phyloP scores from a whole-genome alignment of 192 early-diverging fungal genomes.

The Phlyctochytrium bullatum region DNA sequence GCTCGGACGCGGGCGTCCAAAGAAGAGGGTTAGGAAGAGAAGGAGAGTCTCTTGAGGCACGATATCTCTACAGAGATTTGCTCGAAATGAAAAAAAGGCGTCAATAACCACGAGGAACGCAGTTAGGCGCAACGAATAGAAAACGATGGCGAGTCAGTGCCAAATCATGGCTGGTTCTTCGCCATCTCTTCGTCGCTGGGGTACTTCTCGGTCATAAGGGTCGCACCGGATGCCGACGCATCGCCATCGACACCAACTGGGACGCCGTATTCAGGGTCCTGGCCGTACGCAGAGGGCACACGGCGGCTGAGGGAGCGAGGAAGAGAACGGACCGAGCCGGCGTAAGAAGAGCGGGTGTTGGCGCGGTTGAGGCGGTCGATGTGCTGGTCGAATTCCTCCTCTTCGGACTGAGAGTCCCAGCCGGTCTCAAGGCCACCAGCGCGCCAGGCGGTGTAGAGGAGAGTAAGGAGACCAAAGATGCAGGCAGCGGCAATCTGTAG shows the following conservation, averaged over 20 bases:
- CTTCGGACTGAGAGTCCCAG: constrained; percentile 19
- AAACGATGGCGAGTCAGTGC: too few relatives aligned
- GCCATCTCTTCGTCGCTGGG: constrained; percentile 2
- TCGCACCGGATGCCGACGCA: not conserved
- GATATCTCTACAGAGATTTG: too few relatives aligned
- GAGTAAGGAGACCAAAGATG: not conserved
- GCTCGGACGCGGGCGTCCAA: too few relatives aligned
- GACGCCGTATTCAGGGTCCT: not conserved
- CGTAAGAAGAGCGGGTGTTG: constrained; percentile 8
- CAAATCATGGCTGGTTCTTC: too few relatives aligned
- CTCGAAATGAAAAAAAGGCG: too few relatives aligned
- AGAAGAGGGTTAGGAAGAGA: too few relatives aligned
- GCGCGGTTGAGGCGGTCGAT: constrained; percentile 26
- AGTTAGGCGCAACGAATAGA: too few relatives aligned
- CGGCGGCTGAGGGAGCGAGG: not conserved
- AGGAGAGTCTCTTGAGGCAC: too few relatives aligned
- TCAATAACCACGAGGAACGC: too few relatives aligned
- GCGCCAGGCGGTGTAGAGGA: constrained; percentile 13
- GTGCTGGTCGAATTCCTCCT: constrained; percentile 15
- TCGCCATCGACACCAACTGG: not conserved
- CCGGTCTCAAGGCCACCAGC: constrained; percentile 27
- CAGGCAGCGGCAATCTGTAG: not conserved
- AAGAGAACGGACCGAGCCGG: not conserved
- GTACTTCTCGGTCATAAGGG: constrained; percentile 4
- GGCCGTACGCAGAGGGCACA: too few relatives aligned